phyloP scores from a whole-genome alignment of 345 rosid species.

The Murraya paniculata region DNA sequence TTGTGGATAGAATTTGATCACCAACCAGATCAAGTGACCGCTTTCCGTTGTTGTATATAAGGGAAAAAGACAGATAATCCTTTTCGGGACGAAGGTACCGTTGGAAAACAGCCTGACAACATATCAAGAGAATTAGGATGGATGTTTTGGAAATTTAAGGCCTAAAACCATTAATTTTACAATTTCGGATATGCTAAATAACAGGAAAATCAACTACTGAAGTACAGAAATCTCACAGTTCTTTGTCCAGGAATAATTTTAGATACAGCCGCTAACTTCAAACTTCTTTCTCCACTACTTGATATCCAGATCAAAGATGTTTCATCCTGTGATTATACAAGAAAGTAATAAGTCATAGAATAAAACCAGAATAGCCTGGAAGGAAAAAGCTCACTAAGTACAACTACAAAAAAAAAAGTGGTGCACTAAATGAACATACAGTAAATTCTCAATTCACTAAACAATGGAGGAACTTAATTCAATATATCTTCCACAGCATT shows the following conservation, averaged over 20 bases:
- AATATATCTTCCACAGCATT: no score
- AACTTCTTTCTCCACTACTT: conserved; percentile 70
- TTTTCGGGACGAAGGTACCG: conserved; percentile 79
- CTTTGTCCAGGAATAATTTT: conserved; percentile 92
- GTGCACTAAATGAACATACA: neutral
- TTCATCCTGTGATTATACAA: conserved; percentile 67
- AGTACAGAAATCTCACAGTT: conserved; percentile 64
- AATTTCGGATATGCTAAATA: neutral
- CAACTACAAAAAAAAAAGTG: neutral
- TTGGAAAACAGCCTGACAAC: conserved; percentile 77
- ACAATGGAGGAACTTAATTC: no score
- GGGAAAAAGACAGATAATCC: conserved; percentile 90
- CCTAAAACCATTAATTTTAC: neutral
- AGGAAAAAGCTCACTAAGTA: neutral
- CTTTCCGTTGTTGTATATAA: conserved; percentile 76
- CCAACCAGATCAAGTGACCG: conserved; percentile 94
- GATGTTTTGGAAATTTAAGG: conserved; percentile 4
- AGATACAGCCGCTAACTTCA: conserved; percentile 78
- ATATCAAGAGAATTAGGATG: conserved; percentile 20
- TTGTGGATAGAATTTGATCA: conserved; percentile 19
- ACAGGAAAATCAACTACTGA: neutral
- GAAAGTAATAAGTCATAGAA: neutral
- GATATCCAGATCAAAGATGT: conserved; percentile 89
- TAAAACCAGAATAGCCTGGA: neutral
- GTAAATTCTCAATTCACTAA: no score